A percentile compares a stretch with the other conserved stretches of the same genome.
Conservation (phyloP, 202 grass and related monocot genomes). For the Schoenoplectus triqueter region DNA sequence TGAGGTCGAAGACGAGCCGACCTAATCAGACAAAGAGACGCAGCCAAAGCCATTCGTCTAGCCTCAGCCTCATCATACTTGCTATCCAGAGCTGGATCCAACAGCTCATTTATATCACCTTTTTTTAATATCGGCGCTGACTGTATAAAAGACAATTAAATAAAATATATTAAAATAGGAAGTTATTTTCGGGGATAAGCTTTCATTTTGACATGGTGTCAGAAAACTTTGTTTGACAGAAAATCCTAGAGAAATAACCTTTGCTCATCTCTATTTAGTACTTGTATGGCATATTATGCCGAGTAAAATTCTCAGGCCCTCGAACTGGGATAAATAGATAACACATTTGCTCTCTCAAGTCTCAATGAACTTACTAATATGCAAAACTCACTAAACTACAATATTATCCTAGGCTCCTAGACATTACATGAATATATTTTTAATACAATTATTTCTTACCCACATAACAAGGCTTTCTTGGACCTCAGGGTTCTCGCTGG, state of each 20-base stretch:
- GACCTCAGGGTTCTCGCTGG: slow-evolving; percentile 61
- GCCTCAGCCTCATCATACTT: slow-evolving; percentile 62
- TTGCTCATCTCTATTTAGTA: background rate
- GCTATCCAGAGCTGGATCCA: slow-evolving; percentile 71
- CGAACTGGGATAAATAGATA: background rate
- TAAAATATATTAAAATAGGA: background rate
- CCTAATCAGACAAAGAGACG: slow-evolving; percentile 76
- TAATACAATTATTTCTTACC: slow-evolving; percentile 49
- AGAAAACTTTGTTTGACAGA: background rate
- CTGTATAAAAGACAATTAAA: slow-evolving; percentile 43
- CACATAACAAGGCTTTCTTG: slow-evolving; percentile 91
- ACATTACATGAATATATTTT: background rate
- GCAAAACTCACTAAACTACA: background rate
- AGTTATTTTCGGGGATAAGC: background rate
- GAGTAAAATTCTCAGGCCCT: background rate
- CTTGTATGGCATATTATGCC: background rate
- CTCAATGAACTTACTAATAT: background rate
- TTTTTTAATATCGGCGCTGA: slow-evolving; percentile 68
- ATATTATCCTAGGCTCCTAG: background rate
- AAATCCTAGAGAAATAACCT: background rate
- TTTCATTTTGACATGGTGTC: background rate
- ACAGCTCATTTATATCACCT: slow-evolving; percentile 58
- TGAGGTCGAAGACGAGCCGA: slow-evolving; percentile 72
- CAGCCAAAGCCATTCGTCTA: slow-evolving; percentile 56
- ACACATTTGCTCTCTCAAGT: background rate